Conservation (phyloP, 78 protist genomes). For the Cavenderia fasciculata region DNA sequence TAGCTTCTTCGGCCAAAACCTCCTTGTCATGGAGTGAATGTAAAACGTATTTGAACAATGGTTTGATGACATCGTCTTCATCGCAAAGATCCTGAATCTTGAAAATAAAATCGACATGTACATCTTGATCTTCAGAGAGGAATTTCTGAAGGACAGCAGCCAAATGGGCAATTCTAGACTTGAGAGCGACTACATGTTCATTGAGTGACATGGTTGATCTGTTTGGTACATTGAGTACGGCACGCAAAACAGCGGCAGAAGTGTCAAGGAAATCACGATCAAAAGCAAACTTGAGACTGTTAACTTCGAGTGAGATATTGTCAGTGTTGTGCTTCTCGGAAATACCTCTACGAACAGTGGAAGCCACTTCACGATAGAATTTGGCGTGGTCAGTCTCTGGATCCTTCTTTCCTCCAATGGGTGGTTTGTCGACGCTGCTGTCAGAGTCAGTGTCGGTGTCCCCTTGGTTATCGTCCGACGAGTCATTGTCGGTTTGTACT, state of each 20-base stretch:
- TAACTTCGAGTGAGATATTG: constrained; percentile 81
- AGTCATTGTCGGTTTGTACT: neutral
- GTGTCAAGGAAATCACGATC: constrained; percentile 78
- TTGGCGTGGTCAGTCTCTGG: constrained; percentile 22
- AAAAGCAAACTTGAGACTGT: constrained; percentile 84
- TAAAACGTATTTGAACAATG: constrained; percentile 1
- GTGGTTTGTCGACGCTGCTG: neutral
- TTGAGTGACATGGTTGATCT: neutral
- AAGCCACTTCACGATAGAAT: constrained; percentile 54
- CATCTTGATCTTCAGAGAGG: constrained; percentile 27
- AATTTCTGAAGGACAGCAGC: neutral
- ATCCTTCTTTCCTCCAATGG: neutral
- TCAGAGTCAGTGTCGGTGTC: neutral
- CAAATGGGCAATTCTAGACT: neutral
- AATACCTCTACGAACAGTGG: constrained; percentile 51
- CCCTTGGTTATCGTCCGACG: neutral
- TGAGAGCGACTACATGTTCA: neutral
- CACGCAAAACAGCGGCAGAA: neutral
- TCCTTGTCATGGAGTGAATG: constrained; percentile 50
- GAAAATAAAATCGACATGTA: constrained; percentile 46
- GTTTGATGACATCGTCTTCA: constrained; percentile 14
- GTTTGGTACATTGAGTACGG: constrained; percentile 15
- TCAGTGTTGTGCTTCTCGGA: constrained; percentile 36
- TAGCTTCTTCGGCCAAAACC: constrained; percentile 35
- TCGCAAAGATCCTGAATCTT: constrained; percentile 63